These are phyloP conservation scores for Paraphysoderma sedebokerense DNA, from an alignment of 371 early-diverging fungal genomes.

Conservation along the genomic window DNA sequence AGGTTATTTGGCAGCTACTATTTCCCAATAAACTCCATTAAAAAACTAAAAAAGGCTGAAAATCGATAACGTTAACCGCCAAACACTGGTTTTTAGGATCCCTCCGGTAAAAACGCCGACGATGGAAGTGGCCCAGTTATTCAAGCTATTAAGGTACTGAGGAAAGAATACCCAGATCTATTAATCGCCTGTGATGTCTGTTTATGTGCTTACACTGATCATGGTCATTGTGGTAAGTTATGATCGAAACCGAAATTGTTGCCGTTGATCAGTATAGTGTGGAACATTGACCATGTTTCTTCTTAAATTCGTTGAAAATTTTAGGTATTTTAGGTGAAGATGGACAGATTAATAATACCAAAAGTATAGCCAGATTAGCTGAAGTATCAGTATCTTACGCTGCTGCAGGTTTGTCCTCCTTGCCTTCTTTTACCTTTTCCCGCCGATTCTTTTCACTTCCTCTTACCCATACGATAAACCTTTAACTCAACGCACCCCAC, in stretches of 20 bases:
- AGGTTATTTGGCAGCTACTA: too few species aligned
- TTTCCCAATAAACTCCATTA: too few species aligned
- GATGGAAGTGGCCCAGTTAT: conserved; percentile 78
- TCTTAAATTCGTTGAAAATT: background rate
- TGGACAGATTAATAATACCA: conserved; percentile 62
- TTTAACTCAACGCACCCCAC: background rate
- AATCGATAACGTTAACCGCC: background rate
- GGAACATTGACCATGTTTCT: too few species aligned
- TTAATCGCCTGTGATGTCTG: conserved; percentile 91
- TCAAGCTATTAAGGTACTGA: conserved; percentile 55
- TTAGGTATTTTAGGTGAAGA: conserved; percentile 47
- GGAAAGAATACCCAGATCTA: conserved; percentile 56
- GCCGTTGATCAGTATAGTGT: background rate
- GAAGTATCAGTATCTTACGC: conserved; percentile 77
- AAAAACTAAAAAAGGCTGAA: conserved; percentile 1
- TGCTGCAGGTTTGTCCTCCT: too few species aligned
- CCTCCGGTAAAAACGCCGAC: conserved; percentile 60
- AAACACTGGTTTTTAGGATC: conserved; percentile 37
- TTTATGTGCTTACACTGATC: conserved; percentile 85
- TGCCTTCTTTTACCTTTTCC: background rate
- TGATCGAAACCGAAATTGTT: background rate
- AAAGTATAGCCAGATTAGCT: conserved; percentile 59
- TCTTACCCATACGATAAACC: background rate
- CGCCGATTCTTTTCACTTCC: background rate
- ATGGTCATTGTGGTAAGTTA: conserved; percentile 79